Conservation (phyloP, 2,329 filamentous ascomycete genomes). For the Neophaeococcomyces aloes region DNA sequence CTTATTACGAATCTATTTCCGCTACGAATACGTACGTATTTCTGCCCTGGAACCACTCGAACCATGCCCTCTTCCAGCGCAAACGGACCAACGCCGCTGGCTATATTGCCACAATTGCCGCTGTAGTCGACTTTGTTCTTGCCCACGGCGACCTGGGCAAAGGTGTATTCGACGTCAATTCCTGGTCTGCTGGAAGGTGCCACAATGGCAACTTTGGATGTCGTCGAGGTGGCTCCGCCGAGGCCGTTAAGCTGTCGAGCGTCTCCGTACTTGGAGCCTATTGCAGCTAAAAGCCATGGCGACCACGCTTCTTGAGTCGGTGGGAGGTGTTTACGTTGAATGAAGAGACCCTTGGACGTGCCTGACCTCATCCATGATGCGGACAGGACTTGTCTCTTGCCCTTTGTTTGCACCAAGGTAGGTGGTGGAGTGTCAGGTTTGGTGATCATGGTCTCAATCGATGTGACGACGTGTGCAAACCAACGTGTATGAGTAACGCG, state of each 20-base stretch:
- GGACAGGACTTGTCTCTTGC: constrained; percentile 19
- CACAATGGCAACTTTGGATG: constrained; percentile 61
- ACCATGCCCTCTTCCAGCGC: constrained; percentile 27
- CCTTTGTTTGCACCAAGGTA: neutral
- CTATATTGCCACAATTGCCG: constrained; percentile 67
- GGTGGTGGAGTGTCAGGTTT: constrained; percentile 3
- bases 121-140: constrained; percentile 52
- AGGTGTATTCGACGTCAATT: constrained; percentile 59
- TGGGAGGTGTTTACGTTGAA: constrained; percentile 28
- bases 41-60: neutral
- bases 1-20: neutral
- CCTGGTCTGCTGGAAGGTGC: constrained; percentile 39
- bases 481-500: too few relatives aligned
- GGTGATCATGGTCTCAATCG: constrained; percentile 1
- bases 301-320: constrained; percentile 22
- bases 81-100: constrained; percentile 54
- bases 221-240: constrained; percentile 56
- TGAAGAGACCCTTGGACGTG: constrained; percentile 32
- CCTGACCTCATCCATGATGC: constrained; percentile 32
- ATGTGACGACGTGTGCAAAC: neutral
- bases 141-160: constrained; percentile 56
- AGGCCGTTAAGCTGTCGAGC: constrained; percentile 63
- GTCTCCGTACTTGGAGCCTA: constrained; percentile 24
- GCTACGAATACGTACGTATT: neutral
- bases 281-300: constrained; percentile 25